phyloP scores from a whole-genome alignment of 2,329 filamentous ascomycete genomes.

The Aspergillus aculeatus region DNA sequence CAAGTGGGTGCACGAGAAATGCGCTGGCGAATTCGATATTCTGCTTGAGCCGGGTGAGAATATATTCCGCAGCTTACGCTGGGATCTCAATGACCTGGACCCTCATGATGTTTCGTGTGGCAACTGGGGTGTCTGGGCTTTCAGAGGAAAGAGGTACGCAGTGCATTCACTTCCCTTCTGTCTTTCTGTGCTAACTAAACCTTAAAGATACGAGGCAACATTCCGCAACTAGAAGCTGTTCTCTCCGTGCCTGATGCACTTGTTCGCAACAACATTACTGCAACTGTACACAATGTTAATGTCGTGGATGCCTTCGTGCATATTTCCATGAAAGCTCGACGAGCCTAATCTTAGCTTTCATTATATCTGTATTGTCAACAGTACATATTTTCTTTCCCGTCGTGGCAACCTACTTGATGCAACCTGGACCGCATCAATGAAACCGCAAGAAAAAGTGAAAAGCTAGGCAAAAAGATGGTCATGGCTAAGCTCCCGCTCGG shows the following conservation, averaged over 20 bases:
- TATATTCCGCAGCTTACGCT: slow-evolving; percentile 84
- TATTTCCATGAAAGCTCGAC: background rate
- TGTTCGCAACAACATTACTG: background rate
- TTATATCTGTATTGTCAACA: too few relatives aligned
- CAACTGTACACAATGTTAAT: background rate
- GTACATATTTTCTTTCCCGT: background rate
- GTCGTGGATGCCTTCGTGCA: background rate
- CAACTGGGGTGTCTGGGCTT: slow-evolving; percentile 97
- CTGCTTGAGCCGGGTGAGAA: slow-evolving; percentile 93
- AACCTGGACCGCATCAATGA: background rate
- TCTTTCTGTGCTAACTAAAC: background rate
- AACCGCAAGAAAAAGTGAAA: background rate
- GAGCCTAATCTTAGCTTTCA: background rate
- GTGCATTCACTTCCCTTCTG: background rate
- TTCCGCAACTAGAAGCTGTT: slow-evolving; percentile 28
- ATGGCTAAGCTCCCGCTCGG: background rate
- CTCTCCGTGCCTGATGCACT: background rate
- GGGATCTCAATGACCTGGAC: slow-evolving; percentile 95
- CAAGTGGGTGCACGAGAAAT: slow-evolving; percentile 82
- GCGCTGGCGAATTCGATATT: slow-evolving; percentile 86
- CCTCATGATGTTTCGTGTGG: slow-evolving; percentile 91
- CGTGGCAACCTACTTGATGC: background rate
- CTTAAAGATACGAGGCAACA: slow-evolving; percentile 38
- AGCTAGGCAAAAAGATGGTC: background rate
- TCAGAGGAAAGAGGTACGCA: slow-evolving; percentile 88